Evolutionary conservation across 352 stramenopile species (phyloP).

Genomic region (Globisporangium middletonii): DNA sequence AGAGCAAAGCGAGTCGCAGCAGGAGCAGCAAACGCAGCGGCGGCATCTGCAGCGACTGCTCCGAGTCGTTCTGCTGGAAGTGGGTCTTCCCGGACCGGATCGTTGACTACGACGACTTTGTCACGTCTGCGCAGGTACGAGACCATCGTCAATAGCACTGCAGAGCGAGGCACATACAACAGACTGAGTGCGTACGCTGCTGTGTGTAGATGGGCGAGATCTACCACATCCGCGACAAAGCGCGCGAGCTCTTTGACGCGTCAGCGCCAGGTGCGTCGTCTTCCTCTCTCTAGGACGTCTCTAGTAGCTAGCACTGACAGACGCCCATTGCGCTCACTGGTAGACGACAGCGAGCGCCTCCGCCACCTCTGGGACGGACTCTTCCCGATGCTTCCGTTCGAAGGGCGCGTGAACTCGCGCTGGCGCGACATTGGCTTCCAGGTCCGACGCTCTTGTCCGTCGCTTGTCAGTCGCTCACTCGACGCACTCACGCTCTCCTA

Average conservation of each 20-base stretch:
- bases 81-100: conserved; percentile 54
- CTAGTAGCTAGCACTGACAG: neutral
- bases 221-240: conserved; percentile 47
- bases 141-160: neutral
- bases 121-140: conserved; percentile 37
- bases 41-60: conserved; percentile 16
- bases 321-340: neutral
- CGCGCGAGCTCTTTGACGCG: conserved; percentile 52
- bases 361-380: conserved; percentile 58
- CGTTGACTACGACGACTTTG: conserved; percentile 63
- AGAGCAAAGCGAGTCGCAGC: neutral
- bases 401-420: conserved; percentile 52
- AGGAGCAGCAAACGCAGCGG: conserved; percentile 8
- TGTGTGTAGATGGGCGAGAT: conserved; percentile 42
- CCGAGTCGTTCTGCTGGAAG: conserved; percentile 53
- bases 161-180: neutral
- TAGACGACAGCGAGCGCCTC: conserved; percentile 60
- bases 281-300: too few species aligned
- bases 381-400: conserved; percentile 58
- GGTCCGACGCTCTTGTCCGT: conserved; percentile 17
- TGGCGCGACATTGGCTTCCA: conserved; percentile 68
- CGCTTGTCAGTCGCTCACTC: too few species aligned
- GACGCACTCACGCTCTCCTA: neutral
- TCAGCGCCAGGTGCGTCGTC: conserved; percentile 20
- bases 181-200: neutral